Conservation (phyloP, 441 rosid species). For the Geranium incanum region DNA sequence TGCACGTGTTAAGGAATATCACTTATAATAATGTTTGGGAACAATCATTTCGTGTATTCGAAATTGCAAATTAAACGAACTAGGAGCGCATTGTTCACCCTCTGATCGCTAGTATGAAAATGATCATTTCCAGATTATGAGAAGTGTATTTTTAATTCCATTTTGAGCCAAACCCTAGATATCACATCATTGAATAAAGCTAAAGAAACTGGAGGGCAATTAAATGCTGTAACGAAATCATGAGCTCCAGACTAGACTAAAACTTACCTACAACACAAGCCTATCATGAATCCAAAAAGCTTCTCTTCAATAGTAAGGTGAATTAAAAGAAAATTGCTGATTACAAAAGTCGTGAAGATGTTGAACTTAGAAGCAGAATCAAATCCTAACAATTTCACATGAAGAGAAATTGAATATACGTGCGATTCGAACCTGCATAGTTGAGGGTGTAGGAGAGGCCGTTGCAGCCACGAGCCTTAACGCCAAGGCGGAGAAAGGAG, state of each 20-base stretch:
- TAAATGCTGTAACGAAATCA: not conserved
- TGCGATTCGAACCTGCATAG: constrained; percentile 13
- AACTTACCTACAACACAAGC: not conserved
- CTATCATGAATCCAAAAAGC: not conserved
- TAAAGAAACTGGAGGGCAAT: not conserved
- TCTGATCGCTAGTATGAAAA: not conserved
- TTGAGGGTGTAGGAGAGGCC: constrained; percentile 27
- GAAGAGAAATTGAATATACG: not conserved
- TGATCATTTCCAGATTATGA: not conserved
- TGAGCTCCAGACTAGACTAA: not conserved
- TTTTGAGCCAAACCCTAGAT: not conserved
- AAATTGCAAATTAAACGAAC: not conserved
- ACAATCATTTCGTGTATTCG: not conserved
- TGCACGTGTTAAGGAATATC: not conserved
- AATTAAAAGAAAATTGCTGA: not conserved
- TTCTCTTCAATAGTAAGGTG: not conserved
- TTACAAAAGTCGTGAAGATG: not conserved
- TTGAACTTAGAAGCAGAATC: not conserved
- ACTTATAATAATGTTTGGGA: not conserved
- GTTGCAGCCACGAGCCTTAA: constrained; percentile 30
- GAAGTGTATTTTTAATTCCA: not conserved
- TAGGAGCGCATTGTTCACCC: not conserved
- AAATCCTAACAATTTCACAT: not conserved
- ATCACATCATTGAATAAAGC: not conserved
- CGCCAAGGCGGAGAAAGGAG: constrained; percentile 26